Conservation (phyloP, 1,284 basidiomycete species). For the Sporisorium reilianum region DNA sequence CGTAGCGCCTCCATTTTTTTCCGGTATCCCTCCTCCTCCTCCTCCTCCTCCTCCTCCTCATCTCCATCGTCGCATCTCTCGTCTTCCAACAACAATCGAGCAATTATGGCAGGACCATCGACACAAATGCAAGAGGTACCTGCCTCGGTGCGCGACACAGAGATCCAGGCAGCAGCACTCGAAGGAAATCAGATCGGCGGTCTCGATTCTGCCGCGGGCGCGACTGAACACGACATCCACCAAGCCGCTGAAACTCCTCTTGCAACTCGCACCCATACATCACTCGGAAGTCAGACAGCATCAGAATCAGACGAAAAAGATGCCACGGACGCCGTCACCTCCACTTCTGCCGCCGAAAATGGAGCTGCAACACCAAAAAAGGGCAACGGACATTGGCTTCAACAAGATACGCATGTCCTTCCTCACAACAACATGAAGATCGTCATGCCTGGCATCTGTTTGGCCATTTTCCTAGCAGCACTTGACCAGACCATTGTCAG, state of each 20-base stretch:
- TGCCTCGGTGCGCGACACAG: slow-evolving; percentile 3
- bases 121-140: slow-evolving; percentile 11
- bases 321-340: background rate
- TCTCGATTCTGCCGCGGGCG: slow-evolving; percentile 21
- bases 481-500: slow-evolving; percentile 69
- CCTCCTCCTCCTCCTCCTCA: too few relatives aligned
- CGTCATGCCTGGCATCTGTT: slow-evolving; percentile 57
- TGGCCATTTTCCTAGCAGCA: slow-evolving; percentile 56
- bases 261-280: slow-evolving; percentile 19
- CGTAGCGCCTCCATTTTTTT: too few relatives aligned
- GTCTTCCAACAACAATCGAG: background rate
- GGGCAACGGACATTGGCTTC: slow-evolving; percentile 47
- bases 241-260: slow-evolving; percentile 8
- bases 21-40: background rate
- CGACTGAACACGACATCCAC: slow-evolving; percentile 15
- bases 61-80: background rate
- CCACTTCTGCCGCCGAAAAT: background rate
- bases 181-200: slow-evolving; percentile 26
- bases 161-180: slow-evolving; percentile 18
- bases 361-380: slow-evolving; percentile 4
- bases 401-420: slow-evolving; percentile 44
- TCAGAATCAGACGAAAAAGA: slow-evolving; percentile 32
- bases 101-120: slow-evolving; percentile 14
- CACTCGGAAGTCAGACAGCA: slow-evolving; percentile 3
- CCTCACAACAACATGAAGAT: slow-evolving; percentile 62